Conservation (phyloP, 2,329 filamentous ascomycete species). For the Ophiocordyceps robertsii region DNA sequence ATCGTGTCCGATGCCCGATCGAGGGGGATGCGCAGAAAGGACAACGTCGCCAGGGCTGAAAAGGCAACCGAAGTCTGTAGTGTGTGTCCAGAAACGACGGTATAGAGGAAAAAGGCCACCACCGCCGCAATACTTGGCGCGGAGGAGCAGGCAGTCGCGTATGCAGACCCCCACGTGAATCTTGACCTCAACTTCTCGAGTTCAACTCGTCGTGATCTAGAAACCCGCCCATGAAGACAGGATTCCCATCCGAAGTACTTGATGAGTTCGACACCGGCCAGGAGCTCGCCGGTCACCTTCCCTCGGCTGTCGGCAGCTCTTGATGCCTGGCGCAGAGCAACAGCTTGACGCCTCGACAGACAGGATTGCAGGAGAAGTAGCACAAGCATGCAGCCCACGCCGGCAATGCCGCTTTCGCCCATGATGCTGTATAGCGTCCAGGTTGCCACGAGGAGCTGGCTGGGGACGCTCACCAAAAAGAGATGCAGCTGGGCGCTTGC, state of each 20-base stretch:
- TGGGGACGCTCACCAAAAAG: not conserved
- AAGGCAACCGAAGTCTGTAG: not conserved
- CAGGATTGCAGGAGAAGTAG: not conserved
- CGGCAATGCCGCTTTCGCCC: not conserved
- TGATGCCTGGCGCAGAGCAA: not conserved
- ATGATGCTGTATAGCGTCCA: not conserved
- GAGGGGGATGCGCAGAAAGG: not conserved
- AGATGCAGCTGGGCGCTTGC: not conserved
- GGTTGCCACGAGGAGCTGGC: not conserved
- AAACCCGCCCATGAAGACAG: slow-evolving; percentile 53
- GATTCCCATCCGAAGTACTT: slow-evolving; percentile 59
- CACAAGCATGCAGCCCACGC: not conserved
- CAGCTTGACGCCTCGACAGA: not conserved
- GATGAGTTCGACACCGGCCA: slow-evolving; percentile 61
- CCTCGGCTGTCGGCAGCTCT: not conserved
- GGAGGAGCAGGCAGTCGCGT: not conserved
- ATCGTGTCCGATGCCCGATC: not conserved
- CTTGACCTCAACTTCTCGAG: slow-evolving; percentile 46
- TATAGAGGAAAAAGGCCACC: not conserved
- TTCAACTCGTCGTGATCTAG: slow-evolving; percentile 42
- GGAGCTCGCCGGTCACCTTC: slow-evolving; percentile 32
- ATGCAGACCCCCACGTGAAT: slow-evolving; percentile 24
- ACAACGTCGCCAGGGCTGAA: not conserved
- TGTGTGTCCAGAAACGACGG: not conserved
- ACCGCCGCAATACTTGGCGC: not conserved